These are phyloP conservation scores for Boletus sp. DNA, from an alignment of 768 basidiomycete genomes.

Conservation along the genomic window DNA sequence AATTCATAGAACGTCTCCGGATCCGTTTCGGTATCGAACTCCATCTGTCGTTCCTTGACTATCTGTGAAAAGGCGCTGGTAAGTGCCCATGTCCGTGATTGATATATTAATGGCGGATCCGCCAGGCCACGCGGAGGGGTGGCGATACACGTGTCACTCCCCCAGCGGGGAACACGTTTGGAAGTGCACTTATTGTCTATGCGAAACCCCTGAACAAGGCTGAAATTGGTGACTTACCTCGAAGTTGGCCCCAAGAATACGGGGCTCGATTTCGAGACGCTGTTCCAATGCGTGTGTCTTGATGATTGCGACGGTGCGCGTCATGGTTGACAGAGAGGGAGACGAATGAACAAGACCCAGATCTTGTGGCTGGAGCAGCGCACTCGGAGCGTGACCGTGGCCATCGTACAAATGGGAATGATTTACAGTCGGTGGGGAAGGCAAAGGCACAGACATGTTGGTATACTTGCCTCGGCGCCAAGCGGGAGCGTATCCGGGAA, in stretches of 20 bases:
- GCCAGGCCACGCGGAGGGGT: conserved; percentile 1
- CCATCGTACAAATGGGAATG: conserved; percentile 16
- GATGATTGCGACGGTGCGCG: conserved; percentile 82
- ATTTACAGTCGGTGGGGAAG: conserved; percentile 12
- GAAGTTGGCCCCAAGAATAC: conserved; percentile 77
- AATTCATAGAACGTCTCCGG: conserved; percentile 75
- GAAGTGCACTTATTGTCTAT: background rate
- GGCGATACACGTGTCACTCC: conserved; percentile 8
- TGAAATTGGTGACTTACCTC: conserved; percentile 49
- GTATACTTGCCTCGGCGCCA: conserved; percentile 7
- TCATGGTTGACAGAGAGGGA: conserved; percentile 18
- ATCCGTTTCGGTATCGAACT: conserved; percentile 80
- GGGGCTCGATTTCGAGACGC: conserved; percentile 76
- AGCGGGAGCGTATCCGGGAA: background rate
- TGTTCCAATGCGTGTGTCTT: conserved; percentile 72
- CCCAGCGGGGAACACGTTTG: background rate
- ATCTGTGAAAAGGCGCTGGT: conserved; percentile 46
- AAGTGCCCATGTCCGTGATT: conserved; percentile 11
- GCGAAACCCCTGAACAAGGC: conserved; percentile 4
- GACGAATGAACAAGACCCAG: conserved; percentile 3
- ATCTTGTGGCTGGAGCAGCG: conserved; percentile 5
- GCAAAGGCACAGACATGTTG: conserved; percentile 21
- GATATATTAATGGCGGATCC: conserved; percentile 15
- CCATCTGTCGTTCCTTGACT: conserved; percentile 86
- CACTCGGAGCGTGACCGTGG: conserved; percentile 1